Base-by-base conservation (phyloP, 306 rosid species). In the Amphicarpaea edgeworthii region DNA sequence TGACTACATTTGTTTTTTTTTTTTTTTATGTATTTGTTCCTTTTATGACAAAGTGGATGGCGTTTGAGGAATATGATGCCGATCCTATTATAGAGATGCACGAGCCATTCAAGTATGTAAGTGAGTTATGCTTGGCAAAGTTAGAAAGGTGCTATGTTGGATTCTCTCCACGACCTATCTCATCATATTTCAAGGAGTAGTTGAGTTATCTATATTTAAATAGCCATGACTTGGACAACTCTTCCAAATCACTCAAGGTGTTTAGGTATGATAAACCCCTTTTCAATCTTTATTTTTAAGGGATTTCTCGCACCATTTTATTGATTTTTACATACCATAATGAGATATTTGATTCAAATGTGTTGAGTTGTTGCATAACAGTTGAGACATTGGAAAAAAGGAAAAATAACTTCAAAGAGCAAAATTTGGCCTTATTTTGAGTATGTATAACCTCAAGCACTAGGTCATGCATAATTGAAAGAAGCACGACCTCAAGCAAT, bases 171-270 rank as follows among this genome's bases (percentile, higher is more conserved):
- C 14, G 60, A 0, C 82, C 51, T 0, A 6, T 72, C 68, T 50
- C 85, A 21, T 72, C 85, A 59, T 72, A 50, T 68, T 77, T 80
- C 50, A 20, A 40, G 20, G 71, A 84, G 57, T 65, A 76, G 28
- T 72, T 77, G 73, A 72, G 40, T 50, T 80, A 59, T 61, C 20
- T 84, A 32, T 76, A 64, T 50, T 49, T 51, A 8, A 76, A 76
- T 41, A 24, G 24, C 28, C 32, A 46, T 69, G 63, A 59, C 24
- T 50, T 77, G n/a, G 21, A 77, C 51, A 41, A 66, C 6, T 40
- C 21, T 60, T 23, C 72, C 4, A 34, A 37, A 10, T n/a, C 34
- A 40, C 6, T 28, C 54, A 0, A 1, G 12, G 53, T 65, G 38
- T 23, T 3, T 0, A 1, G 19, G 53, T 65, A n/a, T n/a, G n/a